Conservation (phyloP, 352 stramenopile species). For the Phytophthora citricola region DNA sequence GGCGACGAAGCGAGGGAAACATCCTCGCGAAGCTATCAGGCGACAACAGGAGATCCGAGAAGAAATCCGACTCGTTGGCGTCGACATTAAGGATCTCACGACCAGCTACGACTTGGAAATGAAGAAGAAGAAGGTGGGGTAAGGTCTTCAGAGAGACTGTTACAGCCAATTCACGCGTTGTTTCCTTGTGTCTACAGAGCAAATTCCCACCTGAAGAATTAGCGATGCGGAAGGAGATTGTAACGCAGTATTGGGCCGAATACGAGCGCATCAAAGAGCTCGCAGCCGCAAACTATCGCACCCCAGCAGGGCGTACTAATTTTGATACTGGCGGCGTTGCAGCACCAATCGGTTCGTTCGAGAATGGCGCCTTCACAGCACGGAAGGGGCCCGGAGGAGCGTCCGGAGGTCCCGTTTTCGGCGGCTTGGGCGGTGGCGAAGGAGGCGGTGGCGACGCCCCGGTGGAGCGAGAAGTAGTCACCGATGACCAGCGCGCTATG, state of each 20-base stretch:
- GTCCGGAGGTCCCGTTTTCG: constrained; percentile 32
- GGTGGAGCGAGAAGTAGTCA: constrained; percentile 58
- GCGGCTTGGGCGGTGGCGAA: constrained; percentile 36
- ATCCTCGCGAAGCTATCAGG: constrained; percentile 81
- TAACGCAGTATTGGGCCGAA: constrained; percentile 83
- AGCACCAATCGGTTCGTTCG: constrained; percentile 62
- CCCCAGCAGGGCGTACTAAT: constrained; percentile 45
- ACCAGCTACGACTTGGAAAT: constrained; percentile 72
- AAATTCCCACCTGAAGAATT: constrained; percentile 82
- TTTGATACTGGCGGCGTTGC: constrained; percentile 57
- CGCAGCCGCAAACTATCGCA: constrained; percentile 62
- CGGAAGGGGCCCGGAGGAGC: constrained; percentile 32
- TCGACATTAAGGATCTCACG: constrained; percentile 81
- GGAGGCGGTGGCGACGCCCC: constrained; percentile 29
- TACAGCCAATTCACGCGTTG: neutral
- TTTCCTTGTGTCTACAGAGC: constrained; percentile 42
- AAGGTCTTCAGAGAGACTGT: neutral
- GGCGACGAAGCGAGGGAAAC: constrained; percentile 69
- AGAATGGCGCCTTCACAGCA: constrained; percentile 65
- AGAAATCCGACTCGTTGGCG: constrained; percentile 72
- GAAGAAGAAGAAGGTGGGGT: constrained; percentile 88
- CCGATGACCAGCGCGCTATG: constrained; percentile 67
- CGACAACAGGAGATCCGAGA: constrained; percentile 84
- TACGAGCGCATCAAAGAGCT: constrained; percentile 83
- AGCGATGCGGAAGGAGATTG: constrained; percentile 79